Evolutionary conservation across 495 filamentous ascomycete species (phyloP), one percentile per base, ranked within the genome.

Genomic region (Tuber microsphaerosporum): DNA sequence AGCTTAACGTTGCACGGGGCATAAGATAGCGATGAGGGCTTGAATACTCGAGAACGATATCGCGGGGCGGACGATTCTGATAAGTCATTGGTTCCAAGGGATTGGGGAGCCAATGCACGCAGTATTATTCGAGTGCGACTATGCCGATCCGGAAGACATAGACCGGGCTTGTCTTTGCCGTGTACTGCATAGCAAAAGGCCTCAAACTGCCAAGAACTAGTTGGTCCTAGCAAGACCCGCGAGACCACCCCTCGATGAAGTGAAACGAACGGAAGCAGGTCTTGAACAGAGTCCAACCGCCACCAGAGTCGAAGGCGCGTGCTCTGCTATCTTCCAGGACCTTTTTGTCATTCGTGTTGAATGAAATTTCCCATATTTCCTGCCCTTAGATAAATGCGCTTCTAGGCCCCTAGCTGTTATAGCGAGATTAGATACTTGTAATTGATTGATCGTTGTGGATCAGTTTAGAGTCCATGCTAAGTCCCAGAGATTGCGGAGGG

Each of bases 111-210:
- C 56, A 34, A 65, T 65, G 56, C 56, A 19, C 51, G 10, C 56
- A 34, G 26, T 34, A 19, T 65, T 65, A 19, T 56, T 56, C 48
- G 3, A 34, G 26, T 16, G 56, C 56, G 56, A 65, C 56, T 65
- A 65, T 65, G 56, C 56, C 56, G 56, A 65, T 65, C 56, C 31
- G 26, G 56, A 65, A 65, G 56, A 65, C 56, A 34, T 65, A 65
- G 26, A 16, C 26, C 31, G 26, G 56, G 12, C 56, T 31, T 65
- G 26, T 17, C 26, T 65, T 65, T 65, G 26, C 34, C 56, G 56
- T 65, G 56, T 34, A 9, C 56, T 34, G 56, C 10, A 7, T n/a
- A 31, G n/a, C 56, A 65, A 65, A 34, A 65, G 56, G 26, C 26
- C 56, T 65, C 56, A 65, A 31, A 17, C 56, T 34, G 56, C 56